phyloP scores from a whole-genome alignment of 306 rosid species.

The Styphnolobium japonicum region DNA sequence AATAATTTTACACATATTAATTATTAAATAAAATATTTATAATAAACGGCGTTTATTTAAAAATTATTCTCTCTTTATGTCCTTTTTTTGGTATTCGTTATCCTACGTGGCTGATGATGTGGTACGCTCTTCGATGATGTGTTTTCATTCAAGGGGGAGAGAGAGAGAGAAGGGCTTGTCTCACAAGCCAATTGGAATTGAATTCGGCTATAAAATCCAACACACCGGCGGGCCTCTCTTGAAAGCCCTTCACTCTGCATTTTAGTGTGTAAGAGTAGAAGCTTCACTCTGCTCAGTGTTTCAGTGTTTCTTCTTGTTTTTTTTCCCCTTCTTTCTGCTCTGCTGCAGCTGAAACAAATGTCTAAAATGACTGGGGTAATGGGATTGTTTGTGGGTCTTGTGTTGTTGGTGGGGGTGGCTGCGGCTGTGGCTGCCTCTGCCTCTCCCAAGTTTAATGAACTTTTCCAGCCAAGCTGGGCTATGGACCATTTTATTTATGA shows the following conservation, averaged over 20 bases:
- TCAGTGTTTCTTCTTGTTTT: neutral
- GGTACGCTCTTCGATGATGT: slow-evolving; percentile 43
- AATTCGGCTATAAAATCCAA: slow-evolving; percentile 55
- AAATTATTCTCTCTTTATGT: no score
- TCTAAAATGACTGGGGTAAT: slow-evolving; percentile 23
- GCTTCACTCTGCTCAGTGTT: slow-evolving; percentile 10
- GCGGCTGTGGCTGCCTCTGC: slow-evolving; percentile 42
- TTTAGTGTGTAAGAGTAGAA: slow-evolving; percentile 4
- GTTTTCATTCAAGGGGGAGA: slow-evolving; percentile 34
- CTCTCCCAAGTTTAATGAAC: slow-evolving; percentile 70
- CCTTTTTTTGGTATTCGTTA: slow-evolving; percentile 29
- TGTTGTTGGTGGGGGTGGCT: slow-evolving; percentile 34
- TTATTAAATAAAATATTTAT: no score
- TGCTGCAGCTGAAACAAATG: neutral
- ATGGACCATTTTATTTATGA: slow-evolving; percentile 62
- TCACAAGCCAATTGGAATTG: slow-evolving; percentile 37
- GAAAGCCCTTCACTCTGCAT: neutral
- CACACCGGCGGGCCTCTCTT: neutral
- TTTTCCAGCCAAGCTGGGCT: slow-evolving; percentile 89
- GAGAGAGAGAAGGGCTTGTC: slow-evolving; percentile 25
- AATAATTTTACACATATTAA: no score
- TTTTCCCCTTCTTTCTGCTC: neutral
- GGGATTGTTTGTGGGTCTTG: slow-evolving; percentile 35
- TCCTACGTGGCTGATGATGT: slow-evolving; percentile 49
- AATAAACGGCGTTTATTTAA: no score